Conservation (phyloP, 2,329 filamentous ascomycete genomes). For the Ceratocystis cubensis region DNA sequence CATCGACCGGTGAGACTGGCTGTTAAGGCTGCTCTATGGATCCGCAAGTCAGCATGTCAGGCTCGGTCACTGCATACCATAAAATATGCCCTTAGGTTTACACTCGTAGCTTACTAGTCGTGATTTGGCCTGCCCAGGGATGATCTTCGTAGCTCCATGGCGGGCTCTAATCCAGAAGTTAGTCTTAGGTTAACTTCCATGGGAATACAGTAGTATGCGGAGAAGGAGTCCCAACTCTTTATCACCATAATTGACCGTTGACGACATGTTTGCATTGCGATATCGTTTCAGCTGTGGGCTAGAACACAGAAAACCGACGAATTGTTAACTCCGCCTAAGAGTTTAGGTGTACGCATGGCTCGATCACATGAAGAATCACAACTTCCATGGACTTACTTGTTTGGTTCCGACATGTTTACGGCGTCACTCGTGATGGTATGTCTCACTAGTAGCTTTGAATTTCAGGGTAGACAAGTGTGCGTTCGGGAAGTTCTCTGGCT, state of each 20-base stretch:
- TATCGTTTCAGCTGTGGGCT: slow-evolving; percentile 12
- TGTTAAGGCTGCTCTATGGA: not conserved
- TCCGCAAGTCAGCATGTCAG: not conserved
- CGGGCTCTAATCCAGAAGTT: not conserved
- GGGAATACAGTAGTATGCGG: slow-evolving; percentile 3
- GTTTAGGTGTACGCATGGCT: not conserved
- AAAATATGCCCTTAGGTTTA: not conserved
- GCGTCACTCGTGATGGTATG: not conserved
- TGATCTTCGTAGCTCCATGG: slow-evolving; percentile 8
- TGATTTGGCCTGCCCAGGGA: slow-evolving; percentile 5
- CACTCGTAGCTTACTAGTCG: slow-evolving; percentile 8
- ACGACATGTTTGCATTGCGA: slow-evolving; percentile 10
- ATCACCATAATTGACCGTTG: slow-evolving; percentile 8
- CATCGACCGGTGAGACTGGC: not conserved
- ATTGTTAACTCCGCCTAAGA: slow-evolving; percentile 5
- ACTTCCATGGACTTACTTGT: slow-evolving; percentile 2
- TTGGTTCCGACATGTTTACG: not conserved
- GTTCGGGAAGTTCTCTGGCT: not conserved
- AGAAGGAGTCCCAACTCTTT: slow-evolving; percentile 7
- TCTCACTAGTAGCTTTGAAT: not conserved
- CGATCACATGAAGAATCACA: not conserved
- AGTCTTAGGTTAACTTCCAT: not conserved
- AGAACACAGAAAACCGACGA: not conserved
- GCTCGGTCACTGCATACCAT: not conserved
- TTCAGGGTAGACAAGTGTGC: not conserved